Evolutionary conservation across 2,329 filamentous ascomycete species (phyloP).

Genomic region (Biscogniauxia mediterranea): DNA sequence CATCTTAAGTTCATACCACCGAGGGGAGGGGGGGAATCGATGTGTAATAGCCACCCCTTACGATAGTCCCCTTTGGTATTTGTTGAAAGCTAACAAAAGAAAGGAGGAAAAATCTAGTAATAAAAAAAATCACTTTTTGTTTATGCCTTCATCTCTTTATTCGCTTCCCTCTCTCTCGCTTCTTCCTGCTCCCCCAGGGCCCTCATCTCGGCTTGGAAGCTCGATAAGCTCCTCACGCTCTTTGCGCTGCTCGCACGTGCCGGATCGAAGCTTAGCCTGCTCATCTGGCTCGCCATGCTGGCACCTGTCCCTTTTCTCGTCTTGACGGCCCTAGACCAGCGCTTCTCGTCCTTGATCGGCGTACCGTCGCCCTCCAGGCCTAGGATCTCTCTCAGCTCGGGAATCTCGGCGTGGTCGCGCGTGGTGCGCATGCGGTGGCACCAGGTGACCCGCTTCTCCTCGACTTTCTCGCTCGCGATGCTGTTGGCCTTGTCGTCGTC

Average conservation of each 20-base stretch:
- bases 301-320: constrained; percentile 53
- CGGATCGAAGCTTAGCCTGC: constrained; percentile 39
- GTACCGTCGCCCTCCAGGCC: constrained; percentile 47
- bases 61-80: neutral
- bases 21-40: too few species aligned
- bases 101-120: neutral
- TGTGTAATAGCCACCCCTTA: too few species aligned
- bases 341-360: constrained; percentile 39
- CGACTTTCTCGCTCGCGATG: constrained; percentile 14
- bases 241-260: constrained; percentile 7
- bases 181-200: neutral
- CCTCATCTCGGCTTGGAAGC: neutral
- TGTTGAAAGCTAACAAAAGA: neutral
- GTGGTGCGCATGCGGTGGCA: constrained; percentile 80
- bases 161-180: neutral
- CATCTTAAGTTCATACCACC: too few species aligned
- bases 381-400: constrained; percentile 61
- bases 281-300: constrained; percentile 51
- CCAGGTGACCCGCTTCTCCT: constrained; percentile 68
- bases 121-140: neutral
- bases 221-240: neutral
- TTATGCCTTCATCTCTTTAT: neutral
- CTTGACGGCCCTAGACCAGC: constrained; percentile 46
- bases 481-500: constrained; percentile 12
- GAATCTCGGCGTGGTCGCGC: constrained; percentile 72